Base-by-base conservation (phyloP, 169 alveolate genomes). In the Theileria annulata region DNA sequence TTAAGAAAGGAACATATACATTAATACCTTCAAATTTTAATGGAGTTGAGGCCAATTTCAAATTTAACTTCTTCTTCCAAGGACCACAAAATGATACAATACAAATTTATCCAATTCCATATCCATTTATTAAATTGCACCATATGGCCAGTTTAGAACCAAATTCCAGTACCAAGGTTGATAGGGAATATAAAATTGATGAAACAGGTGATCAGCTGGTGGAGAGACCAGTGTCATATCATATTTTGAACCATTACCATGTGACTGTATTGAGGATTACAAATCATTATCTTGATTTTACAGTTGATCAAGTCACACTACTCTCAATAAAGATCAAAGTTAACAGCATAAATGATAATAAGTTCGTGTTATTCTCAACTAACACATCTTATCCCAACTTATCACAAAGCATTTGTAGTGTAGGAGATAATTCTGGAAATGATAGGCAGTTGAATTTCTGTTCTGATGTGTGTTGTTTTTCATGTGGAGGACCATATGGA, bases 11-110 rank as follows among this genome's bases (percentile, higher is more conserved):
- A 6, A 71, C 71, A 9, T 89, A 85, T 51, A 82, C 88, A 42
- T 35, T 89, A 6, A 85, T 89, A 0, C 94, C 94, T 0, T 89
- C 94, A 13, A 37, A 86, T 63, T 89, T 78, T 63, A 54, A 60
- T 72, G 68, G 83, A 9, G 2, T n/a, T 15, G n/a, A 60, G 69
- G 69, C 31, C 31, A 60, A 33, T 12, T 60, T 60, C 35, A 60
- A 33, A 9, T 60, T 60, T n/a, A 60, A n/a, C 35, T 12, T 60
- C 4, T 60, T 60, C 69, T n/a, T 25, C 10, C 48, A n/a, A 60
- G 30, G 30, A 9, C 48, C 23, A 60, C 48, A 9, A 4, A 33
- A 33, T 12, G 37, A 27, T n/a, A n/a, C 31, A 3, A 33, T 27
- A 12, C 23, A 19, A 1, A 3, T 60, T 13, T n/a, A 60, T 33